Conservation (phyloP, 2,329 filamentous ascomycete genomes). For the Ascosphaera acerosa region DNA sequence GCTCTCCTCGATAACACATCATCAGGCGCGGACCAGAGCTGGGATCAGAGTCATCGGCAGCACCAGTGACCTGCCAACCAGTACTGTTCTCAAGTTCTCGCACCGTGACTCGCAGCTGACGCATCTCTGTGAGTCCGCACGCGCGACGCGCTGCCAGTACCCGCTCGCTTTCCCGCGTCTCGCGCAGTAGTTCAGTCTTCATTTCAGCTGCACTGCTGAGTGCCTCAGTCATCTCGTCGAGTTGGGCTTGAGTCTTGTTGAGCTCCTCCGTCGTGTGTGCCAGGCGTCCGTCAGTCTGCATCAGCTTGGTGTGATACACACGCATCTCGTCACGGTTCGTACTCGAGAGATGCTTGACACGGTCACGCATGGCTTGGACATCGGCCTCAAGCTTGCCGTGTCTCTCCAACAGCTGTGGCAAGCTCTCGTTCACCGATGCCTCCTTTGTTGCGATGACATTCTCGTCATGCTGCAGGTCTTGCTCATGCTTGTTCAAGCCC, state of each 20-base stretch:
- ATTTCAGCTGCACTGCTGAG: conserved; percentile 37
- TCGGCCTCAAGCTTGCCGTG: conserved; percentile 38
- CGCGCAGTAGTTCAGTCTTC: conserved; percentile 42
- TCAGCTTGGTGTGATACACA: background rate
- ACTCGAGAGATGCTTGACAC: conserved; percentile 31
- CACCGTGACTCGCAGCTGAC: conserved; percentile 39
- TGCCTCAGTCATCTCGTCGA: conserved; percentile 38
- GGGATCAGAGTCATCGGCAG: conserved; percentile 9
- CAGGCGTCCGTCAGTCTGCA: conserved; percentile 13
- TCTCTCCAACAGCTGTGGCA: conserved; percentile 39
- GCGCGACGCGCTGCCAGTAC: conserved; percentile 71
- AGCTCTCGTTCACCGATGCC: conserved; percentile 35
- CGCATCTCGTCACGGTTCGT: conserved; percentile 4
- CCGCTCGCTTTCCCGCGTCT: conserved; percentile 62
- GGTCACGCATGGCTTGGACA: conserved; percentile 27
- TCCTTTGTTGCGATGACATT: conserved; percentile 41
- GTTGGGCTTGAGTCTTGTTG: conserved; percentile 37
- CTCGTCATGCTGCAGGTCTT: conserved; percentile 54
- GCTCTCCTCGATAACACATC: conserved; percentile 18
- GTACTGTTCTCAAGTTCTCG: conserved; percentile 16
- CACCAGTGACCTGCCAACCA: conserved; percentile 21
- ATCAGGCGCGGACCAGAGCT: conserved; percentile 13
- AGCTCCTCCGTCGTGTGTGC: conserved; percentile 43
- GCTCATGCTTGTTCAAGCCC: conserved; percentile 47
- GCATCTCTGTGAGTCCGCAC: conserved; percentile 65